Evolutionary conservation across 345 rosid genomes (phyloP).

Genomic region (Salix dunnii): DNA sequence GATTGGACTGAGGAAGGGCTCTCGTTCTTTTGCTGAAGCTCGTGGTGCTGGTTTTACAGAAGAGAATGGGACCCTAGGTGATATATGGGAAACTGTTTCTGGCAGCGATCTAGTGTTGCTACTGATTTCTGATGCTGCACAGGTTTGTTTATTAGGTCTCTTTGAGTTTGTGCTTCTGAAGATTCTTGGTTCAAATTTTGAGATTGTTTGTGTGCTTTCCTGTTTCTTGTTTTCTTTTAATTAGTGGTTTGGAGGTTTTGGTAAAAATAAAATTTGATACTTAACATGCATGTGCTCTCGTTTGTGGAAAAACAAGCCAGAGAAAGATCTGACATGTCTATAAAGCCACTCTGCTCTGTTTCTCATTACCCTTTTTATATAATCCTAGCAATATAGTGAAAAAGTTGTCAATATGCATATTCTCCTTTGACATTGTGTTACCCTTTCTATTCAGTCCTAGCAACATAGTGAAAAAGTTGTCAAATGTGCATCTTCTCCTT

Average conservation of each 20-base stretch:
- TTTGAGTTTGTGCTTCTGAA: background rate
- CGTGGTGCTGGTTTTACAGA: slow-evolving; percentile 85
- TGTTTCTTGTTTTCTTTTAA: background rate
- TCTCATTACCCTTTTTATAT: background rate
- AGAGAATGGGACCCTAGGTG: slow-evolving; percentile 84
- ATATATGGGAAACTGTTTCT: slow-evolving; percentile 80
- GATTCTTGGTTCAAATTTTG: background rate
- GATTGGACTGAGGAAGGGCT: slow-evolving; percentile 94
- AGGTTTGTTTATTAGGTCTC: slow-evolving; percentile 38
- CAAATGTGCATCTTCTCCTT: background rate
- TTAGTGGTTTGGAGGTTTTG: background rate
- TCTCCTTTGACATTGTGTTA: background rate
- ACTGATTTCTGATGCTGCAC: slow-evolving; percentile 94
- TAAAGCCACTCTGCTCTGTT: background rate
- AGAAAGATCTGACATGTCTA: background rate
- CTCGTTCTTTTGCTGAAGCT: slow-evolving; percentile 84
- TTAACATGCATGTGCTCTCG: background rate
- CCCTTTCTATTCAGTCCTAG: background rate
- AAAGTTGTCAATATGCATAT: background rate
- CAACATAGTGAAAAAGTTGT: background rate
- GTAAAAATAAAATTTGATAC: background rate
- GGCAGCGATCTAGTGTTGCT: slow-evolving; percentile 87
- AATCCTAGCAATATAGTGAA: background rate
- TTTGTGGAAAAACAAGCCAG: background rate
- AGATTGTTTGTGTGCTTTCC: background rate